phyloP scores from a whole-genome alignment of 345 rosid species.

The Boechera retrofracta region DNA sequence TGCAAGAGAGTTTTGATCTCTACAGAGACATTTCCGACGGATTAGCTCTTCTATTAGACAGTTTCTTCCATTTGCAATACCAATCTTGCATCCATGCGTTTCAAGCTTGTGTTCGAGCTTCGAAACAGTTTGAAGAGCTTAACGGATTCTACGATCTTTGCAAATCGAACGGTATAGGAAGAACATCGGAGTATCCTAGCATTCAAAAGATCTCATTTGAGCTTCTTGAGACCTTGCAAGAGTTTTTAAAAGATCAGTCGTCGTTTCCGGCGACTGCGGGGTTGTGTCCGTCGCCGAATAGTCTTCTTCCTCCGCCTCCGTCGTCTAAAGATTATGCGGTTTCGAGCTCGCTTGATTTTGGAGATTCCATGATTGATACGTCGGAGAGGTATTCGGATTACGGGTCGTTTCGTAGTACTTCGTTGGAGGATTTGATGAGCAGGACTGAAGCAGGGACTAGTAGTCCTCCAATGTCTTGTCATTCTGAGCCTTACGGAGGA shows the following conservation, averaged over 20 bases:
- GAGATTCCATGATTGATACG: constrained; percentile 35
- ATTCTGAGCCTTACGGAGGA: constrained; percentile 48
- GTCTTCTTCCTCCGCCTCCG: constrained; percentile 32
- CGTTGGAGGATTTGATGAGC: constrained; percentile 64
- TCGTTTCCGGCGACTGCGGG: constrained; percentile 52
- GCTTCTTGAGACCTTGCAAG: constrained; percentile 73
- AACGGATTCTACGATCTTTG: constrained; percentile 62
- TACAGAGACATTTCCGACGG: constrained; percentile 78
- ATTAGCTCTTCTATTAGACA: constrained; percentile 60
- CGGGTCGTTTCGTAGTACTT: constrained; percentile 51
- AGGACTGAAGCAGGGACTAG: constrained; percentile 45
- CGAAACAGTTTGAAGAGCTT: constrained; percentile 75
- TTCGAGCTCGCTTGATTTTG: constrained; percentile 39
- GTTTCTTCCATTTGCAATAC: constrained; percentile 73
- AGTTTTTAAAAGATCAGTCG: constrained; percentile 78
- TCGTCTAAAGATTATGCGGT: constrained; percentile 23
- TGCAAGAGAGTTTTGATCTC: constrained; percentile 78
- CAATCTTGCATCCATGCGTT: constrained; percentile 65
- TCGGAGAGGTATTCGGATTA: constrained; percentile 49
- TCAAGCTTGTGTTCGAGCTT: constrained; percentile 65
- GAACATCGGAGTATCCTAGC: constrained; percentile 82
- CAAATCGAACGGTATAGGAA: constrained; percentile 59
- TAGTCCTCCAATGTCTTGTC: constrained; percentile 47
- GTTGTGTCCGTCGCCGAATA: constrained; percentile 41
- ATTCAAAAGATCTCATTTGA: constrained; percentile 76